Base-by-base conservation (phyloP, 2,329 filamentous ascomycete species). In the Geosmithia morbida region DNA sequence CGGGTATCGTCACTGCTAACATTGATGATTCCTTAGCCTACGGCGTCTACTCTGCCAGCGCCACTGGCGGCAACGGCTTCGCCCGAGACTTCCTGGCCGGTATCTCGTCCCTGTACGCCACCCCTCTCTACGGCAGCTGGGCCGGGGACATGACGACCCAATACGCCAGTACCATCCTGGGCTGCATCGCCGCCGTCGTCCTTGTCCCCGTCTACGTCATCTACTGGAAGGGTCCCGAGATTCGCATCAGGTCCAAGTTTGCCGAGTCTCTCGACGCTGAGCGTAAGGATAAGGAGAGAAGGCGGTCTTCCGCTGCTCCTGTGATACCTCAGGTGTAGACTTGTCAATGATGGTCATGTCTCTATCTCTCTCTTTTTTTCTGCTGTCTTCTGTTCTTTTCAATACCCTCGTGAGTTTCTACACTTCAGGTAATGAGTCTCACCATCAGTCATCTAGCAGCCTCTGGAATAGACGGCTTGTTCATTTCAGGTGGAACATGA, bases 41-140 rank as follows among this genome's bases (percentile, higher is more conserved):
- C 55, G 84, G 83, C 0, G 75, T 77, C 0, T 87, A 85, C 58
- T 77, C 81, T 2, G 82, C 83, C 1, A 85, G 81, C 0, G 83
- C 83, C 1, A 87, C 83, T 0, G 83, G 83, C 39, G 83, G 83
- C 19, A 87, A 87, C 51, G 83, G 83, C 1, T 85, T 83, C 64
- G 72, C 81, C 2, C 72, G 83, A 53, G 83, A 87, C 57, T 79
- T 87, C 61, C 65, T 87, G 0, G 83, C 83, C 2, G 83, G 83
- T 60, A 69, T 85, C 8, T 72, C 85, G 1, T 83, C 81, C 0
- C 68, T 85, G 45, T 81, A 79, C 14, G 77, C 81, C 0, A 74
- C 72, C 0, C 82, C 82, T 0, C 78, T 81, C 61, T 80, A 77
- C 60, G 56, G 62, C 45, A 76, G 81, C 53, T 77, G 82, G 14